Conservation (phyloP, 2,329 filamentous ascomycete species). For the Ophiostoma sp. region DNA sequence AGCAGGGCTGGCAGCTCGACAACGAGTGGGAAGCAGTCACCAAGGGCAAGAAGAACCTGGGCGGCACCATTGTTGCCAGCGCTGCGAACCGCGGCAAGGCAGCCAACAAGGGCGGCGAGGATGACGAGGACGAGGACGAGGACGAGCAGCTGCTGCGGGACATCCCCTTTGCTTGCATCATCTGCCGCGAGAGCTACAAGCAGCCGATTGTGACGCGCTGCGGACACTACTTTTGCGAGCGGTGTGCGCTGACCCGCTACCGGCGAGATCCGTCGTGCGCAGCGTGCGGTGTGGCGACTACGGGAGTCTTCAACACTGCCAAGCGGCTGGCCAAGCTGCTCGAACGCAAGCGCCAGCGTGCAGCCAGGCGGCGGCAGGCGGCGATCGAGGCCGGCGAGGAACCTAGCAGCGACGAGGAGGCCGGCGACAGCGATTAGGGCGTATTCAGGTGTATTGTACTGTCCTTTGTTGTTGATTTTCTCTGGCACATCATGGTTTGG, state of each 20-base stretch:
- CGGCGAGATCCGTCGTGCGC: slow-evolving; percentile 81
- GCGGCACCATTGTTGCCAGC: slow-evolving; percentile 57
- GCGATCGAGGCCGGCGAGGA: slow-evolving; percentile 49
- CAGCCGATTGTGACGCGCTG: slow-evolving; percentile 82
- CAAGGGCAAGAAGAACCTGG: slow-evolving; percentile 60
- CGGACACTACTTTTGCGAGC: slow-evolving; percentile 92
- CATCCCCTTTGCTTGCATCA: slow-evolving; percentile 85
- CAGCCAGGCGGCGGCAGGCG: slow-evolving; percentile 52
- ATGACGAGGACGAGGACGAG: slow-evolving; percentile 48
- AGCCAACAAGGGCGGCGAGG: slow-evolving; percentile 33
- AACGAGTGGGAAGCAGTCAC: slow-evolving; percentile 84
- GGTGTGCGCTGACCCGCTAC: slow-evolving; percentile 81
- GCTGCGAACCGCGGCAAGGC: slow-evolving; percentile 44
- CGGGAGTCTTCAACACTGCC: slow-evolving; percentile 83
- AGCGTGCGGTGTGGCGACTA: slow-evolving; percentile 73
- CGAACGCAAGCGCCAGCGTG: slow-evolving; percentile 63
- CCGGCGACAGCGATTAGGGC: slow-evolving; percentile 27
- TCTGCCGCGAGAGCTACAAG: slow-evolving; percentile 74
- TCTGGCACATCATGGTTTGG: background rate
- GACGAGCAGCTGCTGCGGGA: slow-evolving; percentile 71
- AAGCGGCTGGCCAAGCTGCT: slow-evolving; percentile 77
- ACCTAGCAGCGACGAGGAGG: slow-evolving; percentile 43
- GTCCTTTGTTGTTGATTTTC: background rate
- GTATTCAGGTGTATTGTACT: background rate
- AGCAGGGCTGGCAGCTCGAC: slow-evolving; percentile 93